These are phyloP conservation scores for Boletus rubropictus DNA, from an alignment of 768 basidiomycete genomes.

Conservation along the genomic window DNA sequence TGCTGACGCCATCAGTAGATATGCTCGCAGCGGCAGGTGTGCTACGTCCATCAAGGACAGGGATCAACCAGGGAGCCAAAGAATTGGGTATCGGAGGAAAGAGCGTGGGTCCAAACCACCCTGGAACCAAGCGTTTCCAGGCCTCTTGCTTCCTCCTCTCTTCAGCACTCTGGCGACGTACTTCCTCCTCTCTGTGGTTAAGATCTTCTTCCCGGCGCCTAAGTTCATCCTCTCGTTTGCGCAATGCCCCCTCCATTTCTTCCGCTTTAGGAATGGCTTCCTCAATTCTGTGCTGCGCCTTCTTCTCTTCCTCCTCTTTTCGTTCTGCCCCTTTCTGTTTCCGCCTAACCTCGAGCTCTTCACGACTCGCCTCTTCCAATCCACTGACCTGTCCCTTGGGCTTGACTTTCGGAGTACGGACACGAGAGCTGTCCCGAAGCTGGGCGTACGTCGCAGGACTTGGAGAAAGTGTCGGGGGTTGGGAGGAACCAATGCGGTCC, in stretches of 20 bases:
- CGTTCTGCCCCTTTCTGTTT: conserved; percentile 25
- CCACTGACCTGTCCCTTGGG: conserved; percentile 21
- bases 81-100: conserved; percentile 26
- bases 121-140: conserved; percentile 25
- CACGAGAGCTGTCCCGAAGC: neutral
- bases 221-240: conserved; percentile 26
- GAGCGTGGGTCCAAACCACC: conserved; percentile 19
- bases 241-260: conserved; percentile 19
- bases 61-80: conserved; percentile 29
- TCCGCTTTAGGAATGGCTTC: conserved; percentile 23
- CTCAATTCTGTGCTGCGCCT: conserved; percentile 24
- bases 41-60: conserved; percentile 29
- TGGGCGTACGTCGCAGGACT: neutral
- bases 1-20: conserved; percentile 28
- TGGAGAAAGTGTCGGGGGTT: neutral
- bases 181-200: conserved; percentile 27
- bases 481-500: neutral
- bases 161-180: conserved; percentile 27
- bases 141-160: conserved; percentile 28
- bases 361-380: conserved; percentile 25
- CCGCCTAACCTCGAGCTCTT: conserved; percentile 27
- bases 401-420: conserved; percentile 4
- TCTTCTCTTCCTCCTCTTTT: conserved; percentile 10
- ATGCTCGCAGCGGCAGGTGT: conserved; percentile 30
- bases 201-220: conserved; percentile 30